Base-by-base conservation (phyloP, 345 rosid genomes). In the Salix brachista region DNA sequence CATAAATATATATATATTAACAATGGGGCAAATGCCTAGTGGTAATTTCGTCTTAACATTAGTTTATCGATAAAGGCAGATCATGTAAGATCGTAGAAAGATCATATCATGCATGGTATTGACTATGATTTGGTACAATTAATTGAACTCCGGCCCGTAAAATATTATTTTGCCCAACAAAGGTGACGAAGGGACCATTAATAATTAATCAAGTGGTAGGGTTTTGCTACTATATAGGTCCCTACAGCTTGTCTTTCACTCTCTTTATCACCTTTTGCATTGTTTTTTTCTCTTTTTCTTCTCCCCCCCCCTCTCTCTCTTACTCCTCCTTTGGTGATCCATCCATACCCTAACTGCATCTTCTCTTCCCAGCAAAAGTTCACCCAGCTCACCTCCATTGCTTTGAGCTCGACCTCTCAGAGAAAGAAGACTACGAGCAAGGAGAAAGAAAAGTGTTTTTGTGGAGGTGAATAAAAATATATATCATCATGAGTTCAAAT, bases 141-240 rank as follows among this genome's bases (percentile, higher is more conserved):
- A 18, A 37, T 17, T 36, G 23, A 17, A 36, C 37, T 34, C 37
- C 37, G 6, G 37, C 37, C 37, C 16, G 9, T 4, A 28, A 34
- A 4, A 14, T 7, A 34, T 0, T 34, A 34, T 34, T 4, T 34
- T 34, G 37, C 37, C 37, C 37, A 34, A 34, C 37, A 34, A 34
- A 34, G 37, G 37, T 34, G 37, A 34, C 37, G 37, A 34, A 34
- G 37, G 37, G 37, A 34, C 37, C 37, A 4, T 34, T 34, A 5
- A 34, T 34, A 34, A 34, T 34, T 54, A 71, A 71, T 71, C 19
- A 54, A 54, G 42, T 34, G 46, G 65, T 71, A 64, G 74, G 65
- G 42, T 8, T 16, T 71, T 32, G 21, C 9, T 71, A 32, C 6
- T 71, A 50, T 2, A 50, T 2, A 52, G 23, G 39, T 70, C 32